These are phyloP conservation scores for Crassisporium funariophilum DNA, from an alignment of 768 basidiomycete species.

Conservation along the genomic window DNA sequence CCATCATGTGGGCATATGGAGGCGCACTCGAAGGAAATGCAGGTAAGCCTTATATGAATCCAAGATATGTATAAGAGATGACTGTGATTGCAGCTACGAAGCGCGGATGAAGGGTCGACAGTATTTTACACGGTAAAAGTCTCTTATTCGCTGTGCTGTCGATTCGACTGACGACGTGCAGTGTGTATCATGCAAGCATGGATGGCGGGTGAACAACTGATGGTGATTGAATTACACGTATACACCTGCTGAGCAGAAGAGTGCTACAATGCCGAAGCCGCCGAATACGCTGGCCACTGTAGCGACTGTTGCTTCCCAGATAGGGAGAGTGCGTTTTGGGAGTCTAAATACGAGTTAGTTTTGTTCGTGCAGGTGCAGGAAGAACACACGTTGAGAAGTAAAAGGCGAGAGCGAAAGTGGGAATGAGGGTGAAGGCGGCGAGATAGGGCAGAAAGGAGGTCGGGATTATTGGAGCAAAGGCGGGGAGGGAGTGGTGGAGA, in stretches of 20 bases:
- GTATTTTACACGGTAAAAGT: slow-evolving; percentile 87
- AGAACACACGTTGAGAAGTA: slow-evolving; percentile 82
- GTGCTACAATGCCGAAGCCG: slow-evolving; percentile 86
- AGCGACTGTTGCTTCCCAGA: slow-evolving; percentile 72
- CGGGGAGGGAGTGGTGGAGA: slow-evolving; percentile 64
- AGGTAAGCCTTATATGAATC: slow-evolving; percentile 47
- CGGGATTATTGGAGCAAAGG: slow-evolving; percentile 74
- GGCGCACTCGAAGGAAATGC: slow-evolving; percentile 87
- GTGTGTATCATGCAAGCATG: slow-evolving; percentile 77
- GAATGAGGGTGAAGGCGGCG: slow-evolving; percentile 69
- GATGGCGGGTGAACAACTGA: slow-evolving; percentile 83
- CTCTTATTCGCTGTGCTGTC: slow-evolving; percentile 2
- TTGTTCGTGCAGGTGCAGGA: slow-evolving; percentile 5
- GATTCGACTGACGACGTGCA: slow-evolving; percentile 31
- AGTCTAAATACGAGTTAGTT: slow-evolving; percentile 51
- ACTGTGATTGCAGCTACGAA: slow-evolving; percentile 59
- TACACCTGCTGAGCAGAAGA: slow-evolving; percentile 86
- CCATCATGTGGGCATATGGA: slow-evolving; percentile 84
- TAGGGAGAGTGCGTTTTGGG: slow-evolving; percentile 64
- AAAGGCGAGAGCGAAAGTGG: slow-evolving; percentile 85
- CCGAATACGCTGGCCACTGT: slow-evolving; percentile 75
- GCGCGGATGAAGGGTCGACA: slow-evolving; percentile 94
- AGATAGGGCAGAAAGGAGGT: slow-evolving; percentile 69
- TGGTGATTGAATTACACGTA: slow-evolving; percentile 66
- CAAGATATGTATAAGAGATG: neutral